A percentile compares a stretch with the other conserved stretches of the same genome.
These are phyloP conservation scores for Dendrobium chrysotoxum DNA, from an alignment of 106 monocot species.

Conservation along the genomic window DNA sequence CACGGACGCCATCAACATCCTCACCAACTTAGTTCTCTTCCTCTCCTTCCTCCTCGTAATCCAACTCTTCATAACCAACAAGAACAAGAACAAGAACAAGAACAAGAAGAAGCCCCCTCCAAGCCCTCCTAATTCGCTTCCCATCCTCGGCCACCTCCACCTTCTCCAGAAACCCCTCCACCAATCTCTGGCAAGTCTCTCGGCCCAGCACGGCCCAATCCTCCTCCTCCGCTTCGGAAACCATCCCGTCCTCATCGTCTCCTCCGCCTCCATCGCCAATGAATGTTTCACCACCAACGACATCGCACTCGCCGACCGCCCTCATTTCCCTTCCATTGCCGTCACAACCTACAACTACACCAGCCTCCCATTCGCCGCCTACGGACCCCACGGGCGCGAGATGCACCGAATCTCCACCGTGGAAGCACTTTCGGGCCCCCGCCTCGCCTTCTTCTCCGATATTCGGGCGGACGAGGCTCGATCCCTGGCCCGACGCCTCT, in stretches of 20 bases:
- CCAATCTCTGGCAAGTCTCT: slow-evolving; percentile 16
- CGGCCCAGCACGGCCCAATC: slow-evolving; percentile 18
- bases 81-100: not conserved
- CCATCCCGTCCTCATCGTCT: slow-evolving; percentile 27
- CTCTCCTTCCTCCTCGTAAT: not conserved
- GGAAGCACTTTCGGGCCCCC: not conserved
- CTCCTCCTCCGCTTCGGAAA: slow-evolving; percentile 36
- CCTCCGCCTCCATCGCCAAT: slow-evolving; percentile 22
- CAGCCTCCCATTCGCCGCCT: not conserved
- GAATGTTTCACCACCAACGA: slow-evolving; percentile 37
- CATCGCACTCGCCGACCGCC: slow-evolving; percentile 29
- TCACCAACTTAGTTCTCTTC: not conserved
- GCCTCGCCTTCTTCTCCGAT: not conserved
- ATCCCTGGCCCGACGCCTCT: slow-evolving; percentile 5
- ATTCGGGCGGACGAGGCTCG: not conserved
- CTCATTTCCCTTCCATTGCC: not conserved
- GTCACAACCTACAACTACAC: not conserved
- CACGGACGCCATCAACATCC: not conserved
- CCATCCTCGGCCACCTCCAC: not conserved
- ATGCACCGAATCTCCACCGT: not conserved
- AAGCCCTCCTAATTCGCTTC: not conserved
- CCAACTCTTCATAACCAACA: not conserved
- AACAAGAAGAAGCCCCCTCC: not conserved
- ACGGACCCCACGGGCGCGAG: not conserved
- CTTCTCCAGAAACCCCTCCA: slow-evolving; percentile 19